phyloP scores from a whole-genome alignment of 176 grass and related monocot genomes.

The Aegilops umbellulata region DNA sequence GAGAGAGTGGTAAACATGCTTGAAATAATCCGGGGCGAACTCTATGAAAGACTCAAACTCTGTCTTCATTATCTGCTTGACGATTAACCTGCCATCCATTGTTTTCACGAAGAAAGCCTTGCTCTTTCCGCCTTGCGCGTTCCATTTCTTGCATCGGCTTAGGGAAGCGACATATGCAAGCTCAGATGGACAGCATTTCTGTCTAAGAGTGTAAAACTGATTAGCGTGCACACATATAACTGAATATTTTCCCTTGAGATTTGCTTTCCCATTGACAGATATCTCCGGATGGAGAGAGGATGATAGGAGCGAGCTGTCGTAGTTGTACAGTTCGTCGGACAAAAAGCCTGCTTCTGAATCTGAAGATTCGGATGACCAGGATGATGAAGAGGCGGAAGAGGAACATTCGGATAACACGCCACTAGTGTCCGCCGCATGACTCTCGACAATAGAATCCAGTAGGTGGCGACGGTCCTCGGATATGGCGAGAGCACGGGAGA shows the following conservation, averaged over 20 bases:
- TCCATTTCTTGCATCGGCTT: slow-evolving; percentile 71
- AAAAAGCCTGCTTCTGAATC: slow-evolving; percentile 44
- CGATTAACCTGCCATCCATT: slow-evolving; percentile 62
- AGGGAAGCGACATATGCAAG: slow-evolving; percentile 55
- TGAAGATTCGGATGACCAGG: slow-evolving; percentile 47
- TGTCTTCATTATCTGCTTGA: slow-evolving; percentile 67
- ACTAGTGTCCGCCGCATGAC: slow-evolving; percentile 20
- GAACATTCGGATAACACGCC: slow-evolving; percentile 37
- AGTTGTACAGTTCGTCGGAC: slow-evolving; percentile 30
- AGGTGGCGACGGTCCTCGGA: slow-evolving; percentile 49
- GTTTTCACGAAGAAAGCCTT: slow-evolving; percentile 70
- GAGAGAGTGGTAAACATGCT: slow-evolving; percentile 52
- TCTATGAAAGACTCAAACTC: slow-evolving; percentile 77
- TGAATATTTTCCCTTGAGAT: slow-evolving; percentile 45
- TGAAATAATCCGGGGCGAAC: slow-evolving; percentile 67
- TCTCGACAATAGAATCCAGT: slow-evolving; percentile 32
- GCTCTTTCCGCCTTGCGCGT: slow-evolving; percentile 62
- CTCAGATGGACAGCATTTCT: slow-evolving; percentile 62
- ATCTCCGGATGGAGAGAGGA: slow-evolving; percentile 55
- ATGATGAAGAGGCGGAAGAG: slow-evolving; percentile 30
- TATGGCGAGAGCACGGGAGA: slow-evolving; percentile 54
- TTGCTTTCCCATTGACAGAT: slow-evolving; percentile 33
- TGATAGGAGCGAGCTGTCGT: slow-evolving; percentile 38
- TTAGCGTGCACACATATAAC: slow-evolving; percentile 55
- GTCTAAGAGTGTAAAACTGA: slow-evolving; percentile 62